Base-by-base conservation (phyloP, 768 basidiomycete genomes). In the Collybia nuda region DNA sequence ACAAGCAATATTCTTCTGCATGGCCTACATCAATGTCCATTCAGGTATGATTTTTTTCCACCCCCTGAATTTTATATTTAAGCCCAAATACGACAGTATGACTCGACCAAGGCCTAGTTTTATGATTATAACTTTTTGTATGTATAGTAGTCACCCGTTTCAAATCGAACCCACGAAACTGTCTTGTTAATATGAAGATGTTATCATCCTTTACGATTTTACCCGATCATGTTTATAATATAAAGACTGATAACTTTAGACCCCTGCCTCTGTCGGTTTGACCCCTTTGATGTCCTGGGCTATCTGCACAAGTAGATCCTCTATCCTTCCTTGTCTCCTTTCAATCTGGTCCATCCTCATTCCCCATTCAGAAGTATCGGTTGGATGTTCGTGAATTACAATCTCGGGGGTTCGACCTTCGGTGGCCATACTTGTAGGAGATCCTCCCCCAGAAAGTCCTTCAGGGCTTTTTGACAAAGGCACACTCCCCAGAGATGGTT, bases 11-110 rank as follows among this genome's bases (percentile, higher is more conserved):
- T n/a, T 69, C 77, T 9, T 71, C 71, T 3, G 81, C 86, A 15
- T 90, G 88, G 88, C 85, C 89, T 0, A 79, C 77, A 6, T 80
- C 82, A 2, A 69, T 91, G 77, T 68, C 81, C 22, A 59, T 90
- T 29, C 70, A 82, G 71, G 80, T 81, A 62, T 47, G 72, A 58
- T 19, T 22, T 36, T 7, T 35, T 40, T 17, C 21, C 15, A 19
- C 1, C 9, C 23, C 23, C 6, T 24, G 14, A 1, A 7, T 23
- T n/a, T 18, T 15, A 46, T 37, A 38, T 7, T 9, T 46, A 35
- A 29, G 9, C 14, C 11, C 9, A 47, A 19, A 3, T 6, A 38
- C 9, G 14, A 24, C 36, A 47, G 46, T 47, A 47, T 15, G 46
- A 28, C 14, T 36, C 23, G 22, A 12, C 22, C n/a, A 47, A 47